A percentile compares a stretch with the other conserved stretches of the same genome.
These are phyloP conservation scores for Cyberlindnera misumaiensis DNA, from an alignment of 805 yeast genomes.

Conservation along the genomic window DNA sequence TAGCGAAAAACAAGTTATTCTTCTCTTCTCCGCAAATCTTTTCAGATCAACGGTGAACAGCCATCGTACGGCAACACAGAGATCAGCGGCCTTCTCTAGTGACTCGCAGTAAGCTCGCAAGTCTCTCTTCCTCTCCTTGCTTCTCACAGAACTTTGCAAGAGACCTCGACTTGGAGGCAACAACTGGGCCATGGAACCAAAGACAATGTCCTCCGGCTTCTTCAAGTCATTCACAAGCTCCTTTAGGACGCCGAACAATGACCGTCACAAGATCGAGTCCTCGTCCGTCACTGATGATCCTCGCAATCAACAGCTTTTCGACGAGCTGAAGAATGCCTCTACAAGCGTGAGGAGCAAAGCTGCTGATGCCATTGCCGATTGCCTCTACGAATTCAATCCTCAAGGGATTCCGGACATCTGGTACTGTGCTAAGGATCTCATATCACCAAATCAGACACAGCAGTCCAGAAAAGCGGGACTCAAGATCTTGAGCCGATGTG, in stretches of 20 bases:
- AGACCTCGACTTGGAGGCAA: too few species aligned
- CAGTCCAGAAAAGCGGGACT: conserved; percentile 42
- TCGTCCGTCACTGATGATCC: conserved; percentile 39
- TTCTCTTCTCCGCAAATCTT: too few species aligned
- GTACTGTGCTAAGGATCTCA: conserved; percentile 56
- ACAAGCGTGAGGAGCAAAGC: conserved; percentile 39
- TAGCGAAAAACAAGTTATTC: too few species aligned
- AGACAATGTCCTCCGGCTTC: conserved; percentile 12
- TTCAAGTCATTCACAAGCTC: conserved; percentile 21
- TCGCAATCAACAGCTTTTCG: conserved; percentile 32
- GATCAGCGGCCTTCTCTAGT: too few species aligned
- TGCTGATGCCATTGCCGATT: conserved; percentile 41
- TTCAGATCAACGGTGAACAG: too few species aligned
- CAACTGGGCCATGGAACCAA: not conserved
- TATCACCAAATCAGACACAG: conserved; percentile 30
- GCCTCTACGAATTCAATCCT: conserved; percentile 45
- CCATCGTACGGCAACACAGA: too few species aligned
- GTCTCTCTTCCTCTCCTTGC: too few species aligned
- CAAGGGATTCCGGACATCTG: conserved; percentile 68
- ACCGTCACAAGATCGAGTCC: conserved; percentile 30
- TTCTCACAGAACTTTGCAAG: too few species aligned
- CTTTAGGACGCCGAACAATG: conserved; percentile 20
- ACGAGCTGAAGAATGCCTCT: conserved; percentile 33
- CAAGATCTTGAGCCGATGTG: conserved; percentile 48
- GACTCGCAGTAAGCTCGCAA: too few species aligned